Base-by-base conservation (phyloP, 2,329 filamentous ascomycete genomes). In the Colletotrichum sp. region DNA sequence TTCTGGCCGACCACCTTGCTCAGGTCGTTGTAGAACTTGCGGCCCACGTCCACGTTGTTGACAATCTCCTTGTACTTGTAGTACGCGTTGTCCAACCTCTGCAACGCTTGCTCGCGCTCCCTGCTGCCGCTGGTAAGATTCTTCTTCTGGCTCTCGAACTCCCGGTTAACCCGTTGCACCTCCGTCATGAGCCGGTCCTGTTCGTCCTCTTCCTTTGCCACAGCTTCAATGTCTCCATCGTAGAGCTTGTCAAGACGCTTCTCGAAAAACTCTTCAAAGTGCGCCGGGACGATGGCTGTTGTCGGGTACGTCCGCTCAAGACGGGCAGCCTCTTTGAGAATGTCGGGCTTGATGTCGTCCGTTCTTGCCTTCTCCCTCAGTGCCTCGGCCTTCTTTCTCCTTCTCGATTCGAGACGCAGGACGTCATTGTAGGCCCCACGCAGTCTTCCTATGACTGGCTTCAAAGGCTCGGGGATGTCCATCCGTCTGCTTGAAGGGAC, bases 21-120 rank as follows among this genome's bases (percentile, higher is more conserved):
- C 6, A 99, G 89, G 81, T 98, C 96, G 79, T 99, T 99, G 87
- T 98, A 99, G 83, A 99, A 99, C 83, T 97, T 98, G 69, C 96
- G 90, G 1, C 95, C 97, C 0, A 94, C 95, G 78, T 98, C 96
- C 4, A 98, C 89, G 81, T 98, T 98, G 78, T 92, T 95, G 73
- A 98, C 92, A 72, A 98, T 95, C 83, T 99, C 96, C 85, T 98
- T 98, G 87, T 98, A 98, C 85, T 96, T 97, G 84, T 96, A 93
- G 83, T 98, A 98, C 1, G 95, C 96, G 78, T 94, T 96, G 83
- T 98, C 96, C 12, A 99, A 88, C 77, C 91, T 92, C 84, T 99
- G 97, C 65, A 99, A 86, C 0, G 95, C 96, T 79, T 94, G 91
- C 83, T 98, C 96, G 16, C 97, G 92, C 81, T 98, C 96, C 76